Conservation (phyloP, 805 yeast species). For the Ogataea ramenticola region DNA sequence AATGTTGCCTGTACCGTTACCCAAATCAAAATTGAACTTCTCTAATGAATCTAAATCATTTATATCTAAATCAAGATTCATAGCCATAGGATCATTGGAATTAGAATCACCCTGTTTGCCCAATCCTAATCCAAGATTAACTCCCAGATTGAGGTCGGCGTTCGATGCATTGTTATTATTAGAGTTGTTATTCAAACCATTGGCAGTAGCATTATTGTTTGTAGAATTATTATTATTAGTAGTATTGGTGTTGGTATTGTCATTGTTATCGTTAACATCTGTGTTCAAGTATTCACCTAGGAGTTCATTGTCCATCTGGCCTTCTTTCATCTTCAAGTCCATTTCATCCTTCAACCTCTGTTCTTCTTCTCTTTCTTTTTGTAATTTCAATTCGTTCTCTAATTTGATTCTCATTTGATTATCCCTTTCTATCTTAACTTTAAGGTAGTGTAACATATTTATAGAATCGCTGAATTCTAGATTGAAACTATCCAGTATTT, state of each 20-base stretch:
- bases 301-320: conserved; percentile 2
- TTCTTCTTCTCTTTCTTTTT: conserved; percentile 12
- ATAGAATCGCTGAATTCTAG: conserved; percentile 23
- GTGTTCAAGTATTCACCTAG: neutral
- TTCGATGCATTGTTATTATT: neutral
- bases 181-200: neutral
- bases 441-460: conserved; percentile 18
- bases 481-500: conserved; percentile 20
- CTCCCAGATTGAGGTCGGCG: neutral
- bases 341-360: conserved; percentile 6
- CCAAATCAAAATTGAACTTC: neutral
- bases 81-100: neutral
- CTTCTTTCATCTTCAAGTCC: conserved; percentile 4
- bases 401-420: conserved; percentile 13
- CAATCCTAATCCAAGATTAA: too few relatives aligned
- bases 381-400: conserved; percentile 15
- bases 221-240: neutral
- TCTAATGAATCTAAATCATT: neutral
- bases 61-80: neutral
- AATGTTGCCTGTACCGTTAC: neutral
- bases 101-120: neutral
- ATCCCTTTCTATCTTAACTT: conserved; percentile 21
- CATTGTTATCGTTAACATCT: neutral
- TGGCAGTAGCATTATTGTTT: neutral
- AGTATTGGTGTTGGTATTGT: neutral